Percentiles rank a stretch among this genome's conserved stretches.
Evolutionary conservation across 495 filamentous ascomycete species (phyloP).

Genomic region (Usnea hakonensis): DNA sequence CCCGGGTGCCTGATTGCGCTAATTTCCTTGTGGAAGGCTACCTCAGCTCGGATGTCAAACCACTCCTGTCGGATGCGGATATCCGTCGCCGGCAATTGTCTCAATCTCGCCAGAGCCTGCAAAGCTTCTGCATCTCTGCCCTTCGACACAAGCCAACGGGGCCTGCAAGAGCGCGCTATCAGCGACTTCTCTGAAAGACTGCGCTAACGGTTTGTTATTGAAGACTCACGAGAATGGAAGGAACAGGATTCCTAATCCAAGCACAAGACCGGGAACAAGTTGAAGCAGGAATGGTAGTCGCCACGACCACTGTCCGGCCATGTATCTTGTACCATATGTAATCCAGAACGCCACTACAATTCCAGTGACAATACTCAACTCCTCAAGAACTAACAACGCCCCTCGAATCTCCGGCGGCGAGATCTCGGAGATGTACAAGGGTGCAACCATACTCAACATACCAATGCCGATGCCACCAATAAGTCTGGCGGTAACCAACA

Average conservation of each 20-base stretch:
- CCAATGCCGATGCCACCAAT: conserved; percentile 57
- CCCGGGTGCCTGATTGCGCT: conserved; percentile 40
- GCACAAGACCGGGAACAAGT: conserved; percentile 41
- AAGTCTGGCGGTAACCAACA: conserved; percentile 51
- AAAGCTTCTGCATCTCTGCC: conserved; percentile 43
- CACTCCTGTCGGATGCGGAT: conserved; percentile 42
- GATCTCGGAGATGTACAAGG: conserved; percentile 51
- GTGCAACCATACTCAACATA: conserved; percentile 47
- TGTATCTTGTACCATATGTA: conserved; percentile 48
- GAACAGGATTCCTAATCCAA: conserved; percentile 37
- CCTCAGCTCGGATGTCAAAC: conserved; percentile 45
- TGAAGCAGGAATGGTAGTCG: conserved; percentile 45
- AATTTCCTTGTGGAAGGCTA: conserved; percentile 42
- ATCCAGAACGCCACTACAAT: conserved; percentile 52
- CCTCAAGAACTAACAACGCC: conserved; percentile 46
- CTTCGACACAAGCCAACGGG: conserved; percentile 45
- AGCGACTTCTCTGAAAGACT: neutral
- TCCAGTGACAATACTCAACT: conserved; percentile 48
- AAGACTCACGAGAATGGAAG: conserved; percentile 40
- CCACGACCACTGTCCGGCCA: conserved; percentile 45
- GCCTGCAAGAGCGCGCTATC: conserved; percentile 13
- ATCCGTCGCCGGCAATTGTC: conserved; percentile 36
- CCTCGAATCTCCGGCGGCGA: conserved; percentile 49
- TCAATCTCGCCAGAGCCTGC: conserved; percentile 38
- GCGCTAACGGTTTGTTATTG: neutral